phyloP scores from a whole-genome alignment of 768 basidiomycete species.

The Tephrocybe sp. region DNA sequence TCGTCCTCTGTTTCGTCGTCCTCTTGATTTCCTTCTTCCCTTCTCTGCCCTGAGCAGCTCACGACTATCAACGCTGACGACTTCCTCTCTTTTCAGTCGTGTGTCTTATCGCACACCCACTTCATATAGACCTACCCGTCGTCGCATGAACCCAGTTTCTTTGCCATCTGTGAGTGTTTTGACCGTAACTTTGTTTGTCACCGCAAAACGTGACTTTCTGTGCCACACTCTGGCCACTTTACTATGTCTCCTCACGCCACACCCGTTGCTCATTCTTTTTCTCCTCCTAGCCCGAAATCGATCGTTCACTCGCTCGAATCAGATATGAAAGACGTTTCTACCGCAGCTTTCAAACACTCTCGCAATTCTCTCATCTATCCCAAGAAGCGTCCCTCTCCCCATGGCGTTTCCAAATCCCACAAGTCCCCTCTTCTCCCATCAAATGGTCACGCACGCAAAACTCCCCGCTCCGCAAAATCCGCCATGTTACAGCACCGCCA shows the following conservation, averaged over 20 bases:
- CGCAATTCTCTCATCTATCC: conserved; percentile 70
- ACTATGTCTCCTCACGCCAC: conserved; percentile 23
- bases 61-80: conserved; percentile 50
- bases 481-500: conserved; percentile 64
- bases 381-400: conserved; percentile 83
- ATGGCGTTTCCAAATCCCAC: conserved; percentile 71
- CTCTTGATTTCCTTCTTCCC: conserved; percentile 14
- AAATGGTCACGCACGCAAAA: conserved; percentile 52
- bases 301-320: conserved; percentile 43
- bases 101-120: conserved; percentile 14
- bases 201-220: conserved; percentile 15
- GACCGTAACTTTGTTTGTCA: conserved; percentile 9
- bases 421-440: conserved; percentile 56
- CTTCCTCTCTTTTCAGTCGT: conserved; percentile 26
- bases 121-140: conserved; percentile 23
- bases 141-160: conserved; percentile 41
- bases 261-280: conserved; percentile 21
- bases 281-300: conserved; percentile 39
- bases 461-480: conserved; percentile 66
- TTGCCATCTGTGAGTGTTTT: conserved; percentile 35
- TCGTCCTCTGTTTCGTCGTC: conserved; percentile 22
- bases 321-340: conserved; percentile 79
- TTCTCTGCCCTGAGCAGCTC: conserved; percentile 29
- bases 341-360: conserved; percentile 56
- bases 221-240: conserved; percentile 4